A percentile compares a stretch with the other conserved stretches of the same genome.
Evolutionary conservation across 2,329 filamentous ascomycete genomes (phyloP).

Genomic region (Trichophyton verrucosum): DNA sequence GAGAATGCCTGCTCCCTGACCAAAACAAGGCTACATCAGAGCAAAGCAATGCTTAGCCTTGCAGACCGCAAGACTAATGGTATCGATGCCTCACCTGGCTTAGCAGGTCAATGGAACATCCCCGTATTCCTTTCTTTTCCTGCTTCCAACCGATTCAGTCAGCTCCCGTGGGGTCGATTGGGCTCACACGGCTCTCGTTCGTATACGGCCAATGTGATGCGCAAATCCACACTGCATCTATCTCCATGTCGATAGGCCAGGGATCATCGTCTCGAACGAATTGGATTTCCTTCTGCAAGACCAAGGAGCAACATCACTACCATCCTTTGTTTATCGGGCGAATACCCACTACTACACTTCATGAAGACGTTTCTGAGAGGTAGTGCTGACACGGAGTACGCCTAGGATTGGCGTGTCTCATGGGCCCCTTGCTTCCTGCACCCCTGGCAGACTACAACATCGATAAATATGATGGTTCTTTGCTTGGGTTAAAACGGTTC

Average conservation of each 20-base stretch:
- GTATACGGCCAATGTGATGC: neutral
- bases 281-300: neutral
- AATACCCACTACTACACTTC: neutral
- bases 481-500: neutral
- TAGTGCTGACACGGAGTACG: neutral
- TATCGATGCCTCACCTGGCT: neutral
- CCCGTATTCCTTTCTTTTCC: neutral
- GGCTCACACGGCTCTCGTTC: neutral
- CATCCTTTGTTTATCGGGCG: neutral
- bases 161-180: neutral
- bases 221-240: neutral
- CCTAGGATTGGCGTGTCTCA: neutral
- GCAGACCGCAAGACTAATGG: neutral
- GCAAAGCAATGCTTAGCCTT: neutral
- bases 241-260: neutral
- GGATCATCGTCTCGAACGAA: neutral
- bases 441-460: slow-evolving; percentile 1
- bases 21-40: neutral
- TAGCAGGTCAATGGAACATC: neutral
- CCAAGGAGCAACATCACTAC: neutral
- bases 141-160: neutral
- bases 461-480: neutral
- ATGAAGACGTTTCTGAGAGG: neutral
- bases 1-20: neutral
- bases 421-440: neutral